Evolutionary conservation across 2,329 filamentous ascomycete species (phyloP).

Genomic region (Paecilomyces variotii): DNA sequence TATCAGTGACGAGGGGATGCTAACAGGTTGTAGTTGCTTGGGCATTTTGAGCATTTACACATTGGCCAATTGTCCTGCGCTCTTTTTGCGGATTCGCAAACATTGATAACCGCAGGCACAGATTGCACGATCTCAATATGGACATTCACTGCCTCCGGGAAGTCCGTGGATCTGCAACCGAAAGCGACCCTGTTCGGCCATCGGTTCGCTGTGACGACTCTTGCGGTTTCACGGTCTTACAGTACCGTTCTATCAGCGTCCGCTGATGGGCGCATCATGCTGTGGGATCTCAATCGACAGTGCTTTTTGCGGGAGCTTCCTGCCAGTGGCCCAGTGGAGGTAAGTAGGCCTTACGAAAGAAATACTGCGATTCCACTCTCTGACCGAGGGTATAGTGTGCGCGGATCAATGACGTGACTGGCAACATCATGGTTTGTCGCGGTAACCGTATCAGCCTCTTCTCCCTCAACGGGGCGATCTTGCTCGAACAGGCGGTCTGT

Average conservation of each 20-base stretch:
- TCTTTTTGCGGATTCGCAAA: constrained; percentile 80
- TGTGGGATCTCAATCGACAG: constrained; percentile 91
- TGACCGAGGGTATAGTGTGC: constrained; percentile 55
- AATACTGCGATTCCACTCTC: constrained; percentile 2
- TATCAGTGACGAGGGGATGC: neutral
- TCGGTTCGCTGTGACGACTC: constrained; percentile 68
- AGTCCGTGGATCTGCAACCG: constrained; percentile 69
- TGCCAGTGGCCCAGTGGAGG: constrained; percentile 43
- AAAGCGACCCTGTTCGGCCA: constrained; percentile 83
- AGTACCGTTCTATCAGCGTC: constrained; percentile 80
- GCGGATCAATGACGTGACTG: constrained; percentile 80
- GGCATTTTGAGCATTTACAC: constrained; percentile 89
- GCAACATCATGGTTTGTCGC: constrained; percentile 79
- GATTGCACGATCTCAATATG: constrained; percentile 89
- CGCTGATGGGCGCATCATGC: constrained; percentile 69
- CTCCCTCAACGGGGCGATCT: constrained; percentile 75
- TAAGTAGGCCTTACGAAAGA: constrained; percentile 26
- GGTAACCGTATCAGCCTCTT: constrained; percentile 69
- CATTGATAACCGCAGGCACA: constrained; percentile 81
- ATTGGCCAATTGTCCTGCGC: constrained; percentile 80
- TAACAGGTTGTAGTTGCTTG: constrained; percentile 48
- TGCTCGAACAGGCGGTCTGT: constrained; percentile 77
- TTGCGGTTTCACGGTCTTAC: constrained; percentile 81
- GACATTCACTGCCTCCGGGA: constrained; percentile 58
- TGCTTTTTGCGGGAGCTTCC: constrained; percentile 75